These are phyloP conservation scores for Cladosporium oxysporum DNA, from an alignment of 2,329 filamentous ascomycete species.

Conservation along the genomic window DNA sequence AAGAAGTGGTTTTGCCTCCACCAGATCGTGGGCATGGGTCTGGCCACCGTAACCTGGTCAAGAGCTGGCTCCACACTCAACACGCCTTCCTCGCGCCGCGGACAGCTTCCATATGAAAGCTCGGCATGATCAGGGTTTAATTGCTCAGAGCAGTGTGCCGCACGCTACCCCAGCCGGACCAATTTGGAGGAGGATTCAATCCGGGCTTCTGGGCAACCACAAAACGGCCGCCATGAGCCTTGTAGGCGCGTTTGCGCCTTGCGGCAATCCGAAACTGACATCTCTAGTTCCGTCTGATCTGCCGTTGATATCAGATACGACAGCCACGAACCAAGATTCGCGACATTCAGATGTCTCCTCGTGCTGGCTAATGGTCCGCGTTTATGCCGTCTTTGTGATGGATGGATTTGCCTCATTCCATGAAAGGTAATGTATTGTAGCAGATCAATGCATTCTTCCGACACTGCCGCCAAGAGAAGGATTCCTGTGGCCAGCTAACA, in stretches of 20 bases:
- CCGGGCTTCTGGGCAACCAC: constrained; percentile 12
- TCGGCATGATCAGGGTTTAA: constrained; percentile 6
- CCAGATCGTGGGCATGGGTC: neutral
- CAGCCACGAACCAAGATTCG: neutral
- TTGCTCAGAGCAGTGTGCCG: constrained; percentile 1
- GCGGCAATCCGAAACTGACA: constrained; percentile 7
- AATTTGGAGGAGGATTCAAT: neutral
- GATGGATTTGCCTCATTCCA: neutral
- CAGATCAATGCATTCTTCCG: neutral
- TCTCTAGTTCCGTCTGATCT: neutral
- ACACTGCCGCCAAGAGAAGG: neutral
- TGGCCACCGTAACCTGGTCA: neutral
- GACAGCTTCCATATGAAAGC: constrained; percentile 7
- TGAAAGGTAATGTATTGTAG: neutral
- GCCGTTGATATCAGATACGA: constrained; percentile 6
- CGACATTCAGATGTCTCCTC: neutral
- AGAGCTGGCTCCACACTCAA: constrained; percentile 2
- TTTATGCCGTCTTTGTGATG: neutral
- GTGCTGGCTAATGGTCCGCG: neutral
- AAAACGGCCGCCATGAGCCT: constrained; percentile 8
- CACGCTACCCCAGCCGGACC: constrained; percentile 11
- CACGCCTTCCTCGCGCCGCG: neutral
- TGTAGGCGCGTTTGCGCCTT: constrained; percentile 8
- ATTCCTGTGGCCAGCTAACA: neutral
- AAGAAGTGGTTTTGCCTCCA: neutral